Conservation (phyloP, 257 asterid genomes). For the Avicennia marina region DNA sequence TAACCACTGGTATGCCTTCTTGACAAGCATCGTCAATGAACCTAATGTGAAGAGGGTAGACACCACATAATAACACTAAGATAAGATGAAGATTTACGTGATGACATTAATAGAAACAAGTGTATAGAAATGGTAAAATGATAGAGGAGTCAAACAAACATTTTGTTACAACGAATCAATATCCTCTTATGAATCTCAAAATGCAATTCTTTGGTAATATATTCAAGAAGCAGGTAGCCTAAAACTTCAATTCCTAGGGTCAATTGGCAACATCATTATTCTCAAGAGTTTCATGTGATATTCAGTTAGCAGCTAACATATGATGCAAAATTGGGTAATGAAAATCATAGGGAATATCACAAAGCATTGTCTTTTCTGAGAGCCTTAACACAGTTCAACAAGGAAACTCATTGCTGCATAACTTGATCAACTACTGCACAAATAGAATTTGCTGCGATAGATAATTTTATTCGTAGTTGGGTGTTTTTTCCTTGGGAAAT, state of each 20-base stretch:
- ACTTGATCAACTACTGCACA: too few species aligned
- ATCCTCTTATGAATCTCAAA: slow-evolving; percentile 9
- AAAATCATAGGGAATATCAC: not conserved
- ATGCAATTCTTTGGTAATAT: not conserved
- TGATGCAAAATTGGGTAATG: slow-evolving; percentile 5
- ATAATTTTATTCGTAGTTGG: too few species aligned
- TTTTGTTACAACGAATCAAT: not conserved
- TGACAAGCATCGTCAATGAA: slow-evolving; percentile 67
- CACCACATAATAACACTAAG: not conserved
- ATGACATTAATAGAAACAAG: not conserved
- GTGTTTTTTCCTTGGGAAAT: too few species aligned
- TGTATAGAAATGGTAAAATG: not conserved
- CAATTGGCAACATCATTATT: not conserved
- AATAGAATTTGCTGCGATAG: too few species aligned
- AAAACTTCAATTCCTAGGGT: not conserved
- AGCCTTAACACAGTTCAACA: too few species aligned
- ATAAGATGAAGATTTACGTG: not conserved
- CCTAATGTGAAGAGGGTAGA: slow-evolving; percentile 35
- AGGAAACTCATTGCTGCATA: too few species aligned
- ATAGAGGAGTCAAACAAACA: not conserved
- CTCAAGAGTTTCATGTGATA: not conserved
- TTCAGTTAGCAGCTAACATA: too few species aligned
- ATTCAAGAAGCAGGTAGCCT: not conserved
- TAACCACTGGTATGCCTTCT: slow-evolving; percentile 60
- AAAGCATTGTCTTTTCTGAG: too few species aligned